Evolutionary conservation across 1,139 yeast species (phyloP).

Genomic region (Yamadazyma diddensiae): DNA sequence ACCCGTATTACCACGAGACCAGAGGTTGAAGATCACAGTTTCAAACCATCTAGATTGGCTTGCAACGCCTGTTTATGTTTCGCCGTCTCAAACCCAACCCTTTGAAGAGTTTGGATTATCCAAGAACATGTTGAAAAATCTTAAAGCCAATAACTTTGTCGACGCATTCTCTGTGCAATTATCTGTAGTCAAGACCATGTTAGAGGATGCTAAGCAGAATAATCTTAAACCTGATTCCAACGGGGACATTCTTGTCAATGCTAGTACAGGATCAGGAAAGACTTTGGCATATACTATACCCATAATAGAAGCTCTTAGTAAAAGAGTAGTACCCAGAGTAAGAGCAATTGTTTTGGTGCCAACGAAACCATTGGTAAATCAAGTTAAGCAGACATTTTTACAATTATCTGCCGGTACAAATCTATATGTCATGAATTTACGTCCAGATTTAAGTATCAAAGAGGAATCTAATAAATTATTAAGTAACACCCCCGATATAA

Average conservation of each 20-base stretch:
- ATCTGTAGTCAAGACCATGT: constrained; percentile 56
- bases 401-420: constrained; percentile 65
- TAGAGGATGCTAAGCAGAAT: constrained; percentile 46
- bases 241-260: constrained; percentile 85
- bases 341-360: constrained; percentile 85
- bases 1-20: constrained; percentile 61
- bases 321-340: constrained; percentile 66
- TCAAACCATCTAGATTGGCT: constrained; percentile 60
- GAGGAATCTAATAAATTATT: constrained; percentile 59
- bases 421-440: constrained; percentile 56
- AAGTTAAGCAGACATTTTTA: constrained; percentile 67
- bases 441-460: constrained; percentile 55
- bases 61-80: constrained; percentile 57
- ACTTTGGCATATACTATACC: constrained; percentile 90
- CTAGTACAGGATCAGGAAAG: constrained; percentile 96
- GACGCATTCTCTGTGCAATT: constrained; percentile 79
- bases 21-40: constrained; percentile 37
- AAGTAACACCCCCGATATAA: constrained; percentile 63
- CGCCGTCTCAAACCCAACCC: constrained; percentile 39
- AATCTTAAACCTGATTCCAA: constrained; percentile 54
- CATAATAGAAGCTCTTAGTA: constrained; percentile 62
- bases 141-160: constrained; percentile 42
- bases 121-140: constrained; percentile 42
- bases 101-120: constrained; percentile 43
- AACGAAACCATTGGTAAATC: constrained; percentile 81